Evolutionary conservation across 1,284 basidiomycete species (phyloP).

Genomic region (Phylloporus sp.): DNA sequence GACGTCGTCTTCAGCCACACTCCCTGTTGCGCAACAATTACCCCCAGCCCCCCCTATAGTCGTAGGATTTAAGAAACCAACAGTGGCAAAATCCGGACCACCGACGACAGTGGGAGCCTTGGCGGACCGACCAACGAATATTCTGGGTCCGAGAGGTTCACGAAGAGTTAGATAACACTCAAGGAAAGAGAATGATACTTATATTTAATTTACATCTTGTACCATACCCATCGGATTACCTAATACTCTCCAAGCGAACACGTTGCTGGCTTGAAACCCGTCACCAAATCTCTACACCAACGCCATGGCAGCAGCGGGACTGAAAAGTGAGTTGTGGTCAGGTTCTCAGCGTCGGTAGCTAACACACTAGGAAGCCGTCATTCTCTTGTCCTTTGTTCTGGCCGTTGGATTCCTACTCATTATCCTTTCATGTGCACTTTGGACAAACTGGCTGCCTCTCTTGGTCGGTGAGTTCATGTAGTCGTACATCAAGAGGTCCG

Average conservation of each 20-base stretch:
- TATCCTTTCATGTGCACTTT: conserved; percentile 97
- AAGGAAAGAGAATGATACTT: conserved; percentile 1
- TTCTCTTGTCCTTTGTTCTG: conserved; percentile 94
- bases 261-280: too few species aligned
- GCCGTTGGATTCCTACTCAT: conserved; percentile 97
- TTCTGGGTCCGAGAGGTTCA: conserved; percentile 40
- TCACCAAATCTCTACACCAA: conserved; percentile 7
- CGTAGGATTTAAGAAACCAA: conserved; percentile 32
- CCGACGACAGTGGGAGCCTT: conserved; percentile 31
- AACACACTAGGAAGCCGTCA: conserved; percentile 67
- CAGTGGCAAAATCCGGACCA: conserved; percentile 25
- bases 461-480: conserved; percentile 84
- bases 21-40: conserved; percentile 21
- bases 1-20: conserved; percentile 41
- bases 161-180: conserved; percentile 31
- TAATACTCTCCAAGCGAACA: conserved; percentile 4
- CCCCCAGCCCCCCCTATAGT: conserved; percentile 19
- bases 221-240: conserved; percentile 10
- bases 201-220: conserved; percentile 9
- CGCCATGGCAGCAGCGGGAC: conserved; percentile 46
- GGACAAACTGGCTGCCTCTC: conserved; percentile 96
- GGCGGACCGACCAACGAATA: conserved; percentile 42
- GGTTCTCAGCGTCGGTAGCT: not conserved
- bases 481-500: not conserved
- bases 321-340: conserved; percentile 36